Evolutionary conservation across 441 rosid genomes (phyloP).

Genomic region (Corymbia calophylla): DNA sequence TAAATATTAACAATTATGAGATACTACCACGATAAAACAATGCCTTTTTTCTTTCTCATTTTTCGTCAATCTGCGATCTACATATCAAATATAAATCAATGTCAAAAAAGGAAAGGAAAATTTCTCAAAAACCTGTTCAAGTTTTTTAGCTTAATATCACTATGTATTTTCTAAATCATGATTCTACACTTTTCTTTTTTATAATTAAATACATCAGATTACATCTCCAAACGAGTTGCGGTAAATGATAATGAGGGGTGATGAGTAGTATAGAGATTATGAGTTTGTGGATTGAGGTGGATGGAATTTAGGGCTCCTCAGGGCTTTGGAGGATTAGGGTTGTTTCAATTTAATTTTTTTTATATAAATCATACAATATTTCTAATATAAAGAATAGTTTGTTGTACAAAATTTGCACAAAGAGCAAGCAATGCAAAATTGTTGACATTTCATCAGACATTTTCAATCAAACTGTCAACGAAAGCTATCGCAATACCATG

Average conservation of each 20-base stretch:
- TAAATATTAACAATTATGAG: not conserved
- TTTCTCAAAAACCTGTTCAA: not conserved
- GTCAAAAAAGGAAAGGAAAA: not conserved
- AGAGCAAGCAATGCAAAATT: not conserved
- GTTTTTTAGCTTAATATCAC: not conserved
- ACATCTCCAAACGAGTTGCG: accelerated
- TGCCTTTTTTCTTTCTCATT: accelerated
- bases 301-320: not conserved
- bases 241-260: accelerated
- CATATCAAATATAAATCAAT: too few species aligned
- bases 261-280: not conserved
- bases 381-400: not conserved
- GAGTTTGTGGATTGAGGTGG: not conserved
- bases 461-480: not conserved
- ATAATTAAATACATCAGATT: accelerated
- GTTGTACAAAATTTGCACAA: not conserved
- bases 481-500: not conserved
- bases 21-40: too few species aligned
- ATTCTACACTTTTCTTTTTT: not conserved
- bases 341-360: not conserved
- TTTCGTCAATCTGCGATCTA: too few species aligned
- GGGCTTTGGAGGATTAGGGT: not conserved
- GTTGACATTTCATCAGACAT: not conserved
- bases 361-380: not conserved
- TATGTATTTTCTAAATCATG: not conserved